Evolutionary conservation across 495 filamentous ascomycete genomes (phyloP).

Genomic region (Daldinia childiae): DNA sequence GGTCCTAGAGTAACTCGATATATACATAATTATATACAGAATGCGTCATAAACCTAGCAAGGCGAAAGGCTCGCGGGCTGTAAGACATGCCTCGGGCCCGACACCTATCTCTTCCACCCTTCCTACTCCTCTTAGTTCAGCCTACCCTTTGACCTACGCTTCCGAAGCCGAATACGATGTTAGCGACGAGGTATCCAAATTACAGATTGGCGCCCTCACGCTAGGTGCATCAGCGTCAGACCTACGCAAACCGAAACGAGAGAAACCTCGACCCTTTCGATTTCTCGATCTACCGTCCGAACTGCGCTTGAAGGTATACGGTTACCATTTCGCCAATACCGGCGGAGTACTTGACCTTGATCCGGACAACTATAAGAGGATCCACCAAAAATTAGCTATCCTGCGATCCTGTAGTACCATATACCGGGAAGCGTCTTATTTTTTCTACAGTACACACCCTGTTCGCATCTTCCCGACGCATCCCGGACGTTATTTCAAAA

Average conservation of each 20-base stretch:
- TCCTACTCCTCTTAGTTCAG: slow-evolving; percentile 51
- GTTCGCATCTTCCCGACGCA: slow-evolving; percentile 81
- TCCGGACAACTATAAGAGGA: slow-evolving; percentile 67
- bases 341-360: slow-evolving; percentile 74
- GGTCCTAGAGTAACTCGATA: not conserved
- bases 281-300: slow-evolving; percentile 84
- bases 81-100: slow-evolving; percentile 31
- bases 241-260: slow-evolving; percentile 32
- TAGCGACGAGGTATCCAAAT: slow-evolving; percentile 41
- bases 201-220: slow-evolving; percentile 48
- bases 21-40: slow-evolving; percentile 15
- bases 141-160: slow-evolving; percentile 53
- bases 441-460: slow-evolving; percentile 79
- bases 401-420: slow-evolving; percentile 71
- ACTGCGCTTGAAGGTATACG: slow-evolving; percentile 76
- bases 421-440: slow-evolving; percentile 74
- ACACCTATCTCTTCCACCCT: slow-evolving; percentile 48
- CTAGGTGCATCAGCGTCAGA: slow-evolving; percentile 39
- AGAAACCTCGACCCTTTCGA: slow-evolving; percentile 62
- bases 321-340: slow-evolving; percentile 63
- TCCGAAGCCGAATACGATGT: slow-evolving; percentile 56
- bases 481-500: slow-evolving; percentile 72
- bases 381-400: slow-evolving; percentile 64
- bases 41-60: slow-evolving; percentile 50
- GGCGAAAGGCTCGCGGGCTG: slow-evolving; percentile 47